Evolutionary conservation across 169 alveolate species (phyloP).

Genomic region (Cryptosporidium baileyi): DNA sequence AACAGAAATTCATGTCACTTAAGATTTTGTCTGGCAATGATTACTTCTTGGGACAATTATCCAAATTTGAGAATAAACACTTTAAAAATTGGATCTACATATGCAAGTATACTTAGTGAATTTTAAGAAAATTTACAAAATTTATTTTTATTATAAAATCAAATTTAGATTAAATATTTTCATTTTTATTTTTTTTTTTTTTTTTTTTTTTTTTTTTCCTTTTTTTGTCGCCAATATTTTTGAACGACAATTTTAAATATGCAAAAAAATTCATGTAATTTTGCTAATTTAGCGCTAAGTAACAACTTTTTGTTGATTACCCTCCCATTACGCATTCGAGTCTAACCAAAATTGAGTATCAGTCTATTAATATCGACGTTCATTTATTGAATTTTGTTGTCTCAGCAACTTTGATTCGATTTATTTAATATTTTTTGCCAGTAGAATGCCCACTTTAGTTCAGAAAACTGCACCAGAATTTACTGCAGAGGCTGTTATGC

Average conservation of each 20-base stretch:
- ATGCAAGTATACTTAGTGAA: constrained; percentile 7
- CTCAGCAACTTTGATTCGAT: background rate
- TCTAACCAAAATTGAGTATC: no score
- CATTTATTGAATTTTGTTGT: background rate
- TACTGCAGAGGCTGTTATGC: constrained; percentile 93
- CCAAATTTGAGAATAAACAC: constrained; percentile 5
- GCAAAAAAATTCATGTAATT: no score
- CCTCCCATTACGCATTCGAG: background rate
- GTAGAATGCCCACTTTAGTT: constrained; percentile 22
- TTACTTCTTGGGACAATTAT: constrained; percentile 51
- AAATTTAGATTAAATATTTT: background rate
- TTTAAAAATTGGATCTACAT: constrained; percentile 39
- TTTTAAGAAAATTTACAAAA: background rate
- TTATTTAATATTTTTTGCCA: background rate
- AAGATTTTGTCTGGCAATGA: constrained; percentile 49
- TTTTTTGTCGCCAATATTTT: background rate
- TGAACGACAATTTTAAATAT: no score
- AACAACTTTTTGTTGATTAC: no score
- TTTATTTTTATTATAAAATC: no score
- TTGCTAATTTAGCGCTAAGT: background rate
- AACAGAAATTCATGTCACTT: constrained; percentile 27
- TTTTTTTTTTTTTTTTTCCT: background rate
- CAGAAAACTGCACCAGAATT: constrained; percentile 92
- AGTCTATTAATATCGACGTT: no score
- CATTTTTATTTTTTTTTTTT: background rate